These are phyloP conservation scores for Sporodiniella umbellata DNA, from an alignment of 371 early-diverging fungal species.

Conservation along the genomic window DNA sequence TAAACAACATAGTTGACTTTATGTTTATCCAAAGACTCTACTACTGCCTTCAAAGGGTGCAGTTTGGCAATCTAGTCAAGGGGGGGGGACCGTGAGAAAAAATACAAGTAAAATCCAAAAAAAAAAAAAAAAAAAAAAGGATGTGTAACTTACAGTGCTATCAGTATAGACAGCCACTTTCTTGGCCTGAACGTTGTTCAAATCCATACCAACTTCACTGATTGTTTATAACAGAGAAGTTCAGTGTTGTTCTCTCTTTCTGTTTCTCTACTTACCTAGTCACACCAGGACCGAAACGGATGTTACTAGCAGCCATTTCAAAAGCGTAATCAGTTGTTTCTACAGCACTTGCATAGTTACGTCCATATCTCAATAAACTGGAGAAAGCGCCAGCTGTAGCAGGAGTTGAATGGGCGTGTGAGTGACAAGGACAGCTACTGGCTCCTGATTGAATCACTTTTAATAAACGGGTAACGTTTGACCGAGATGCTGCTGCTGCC, in stretches of 20 bases:
- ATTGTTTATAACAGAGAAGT: background rate
- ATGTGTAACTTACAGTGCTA: slow-evolving; percentile 52
- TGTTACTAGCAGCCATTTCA: slow-evolving; percentile 88
- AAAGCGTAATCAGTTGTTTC: slow-evolving; percentile 74
- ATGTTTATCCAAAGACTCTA: slow-evolving; percentile 74
- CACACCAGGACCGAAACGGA: slow-evolving; percentile 84
- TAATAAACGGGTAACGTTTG: slow-evolving; percentile 47
- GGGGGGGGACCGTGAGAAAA: slow-evolving; percentile 17
- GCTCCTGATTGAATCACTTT: slow-evolving; percentile 40
- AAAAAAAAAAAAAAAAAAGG: slow-evolving; percentile 1
- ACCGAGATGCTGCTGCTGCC: slow-evolving; percentile 49
- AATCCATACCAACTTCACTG: slow-evolving; percentile 85
- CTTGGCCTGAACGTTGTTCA: slow-evolving; percentile 73
- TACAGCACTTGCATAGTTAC: slow-evolving; percentile 43
- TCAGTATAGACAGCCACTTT: slow-evolving; percentile 89
- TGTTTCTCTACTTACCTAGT: slow-evolving; percentile 51
- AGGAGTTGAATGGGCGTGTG: slow-evolving; percentile 39
- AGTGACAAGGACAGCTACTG: slow-evolving; percentile 54
- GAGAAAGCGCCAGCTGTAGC: slow-evolving; percentile 31
- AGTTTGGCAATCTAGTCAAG: slow-evolving; percentile 60
- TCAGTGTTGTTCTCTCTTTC: background rate
- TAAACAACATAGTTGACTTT: slow-evolving; percentile 74
- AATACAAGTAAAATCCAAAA: background rate
- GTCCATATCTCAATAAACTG: slow-evolving; percentile 44
- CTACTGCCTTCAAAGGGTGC: slow-evolving; percentile 71